A percentile compares a stretch with the other conserved stretches of the same genome.
phyloP scores from a whole-genome alignment of 495 filamentous ascomycete genomes.

The Parmelia sp. region DNA sequence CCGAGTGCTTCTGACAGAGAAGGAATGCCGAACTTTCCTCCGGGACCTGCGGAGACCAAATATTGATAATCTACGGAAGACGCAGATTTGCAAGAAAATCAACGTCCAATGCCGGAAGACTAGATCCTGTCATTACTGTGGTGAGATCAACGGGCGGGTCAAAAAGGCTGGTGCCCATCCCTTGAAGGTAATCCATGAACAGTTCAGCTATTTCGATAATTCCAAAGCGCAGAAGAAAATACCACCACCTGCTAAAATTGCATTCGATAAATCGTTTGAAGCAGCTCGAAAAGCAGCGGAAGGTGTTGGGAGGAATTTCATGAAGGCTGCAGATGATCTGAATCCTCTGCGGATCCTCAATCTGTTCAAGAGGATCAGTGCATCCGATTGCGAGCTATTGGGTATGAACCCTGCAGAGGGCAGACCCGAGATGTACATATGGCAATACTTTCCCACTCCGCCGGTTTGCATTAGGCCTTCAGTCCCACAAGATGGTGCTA shows the following conservation, averaged over 20 bases:
- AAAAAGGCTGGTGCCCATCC: slow-evolving; percentile 71
- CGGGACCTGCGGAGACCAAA: slow-evolving; percentile 71
- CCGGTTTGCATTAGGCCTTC: slow-evolving; percentile 91
- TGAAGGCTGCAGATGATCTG: slow-evolving; percentile 88
- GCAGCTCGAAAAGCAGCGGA: slow-evolving; percentile 64
- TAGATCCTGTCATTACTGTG: slow-evolving; percentile 68
- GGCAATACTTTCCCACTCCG: slow-evolving; percentile 91
- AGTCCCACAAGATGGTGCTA: slow-evolving; percentile 82
- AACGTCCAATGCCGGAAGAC: slow-evolving; percentile 82
- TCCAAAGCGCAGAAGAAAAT: slow-evolving; percentile 81
- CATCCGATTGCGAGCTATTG: slow-evolving; percentile 81
- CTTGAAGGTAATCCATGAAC: slow-evolving; percentile 89
- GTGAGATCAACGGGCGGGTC: slow-evolving; percentile 76
- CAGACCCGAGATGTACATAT: slow-evolving; percentile 93
- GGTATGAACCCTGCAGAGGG: slow-evolving; percentile 82
- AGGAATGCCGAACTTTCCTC: slow-evolving; percentile 63
- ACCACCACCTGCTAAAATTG: slow-evolving; percentile 66
- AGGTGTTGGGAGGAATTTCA: slow-evolving; percentile 84
- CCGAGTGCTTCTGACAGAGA: slow-evolving; percentile 69
- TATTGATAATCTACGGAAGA: slow-evolving; percentile 77
- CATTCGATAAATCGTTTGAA: slow-evolving; percentile 76
- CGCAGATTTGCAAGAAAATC: slow-evolving; percentile 75
- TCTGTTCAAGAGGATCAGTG: slow-evolving; percentile 80
- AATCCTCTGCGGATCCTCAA: slow-evolving; percentile 85
- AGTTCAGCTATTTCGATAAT: slow-evolving; percentile 76